Evolutionary conservation across 2,329 filamentous ascomycete genomes (phyloP).

Genomic region (Colletotrichum karsti): DNA sequence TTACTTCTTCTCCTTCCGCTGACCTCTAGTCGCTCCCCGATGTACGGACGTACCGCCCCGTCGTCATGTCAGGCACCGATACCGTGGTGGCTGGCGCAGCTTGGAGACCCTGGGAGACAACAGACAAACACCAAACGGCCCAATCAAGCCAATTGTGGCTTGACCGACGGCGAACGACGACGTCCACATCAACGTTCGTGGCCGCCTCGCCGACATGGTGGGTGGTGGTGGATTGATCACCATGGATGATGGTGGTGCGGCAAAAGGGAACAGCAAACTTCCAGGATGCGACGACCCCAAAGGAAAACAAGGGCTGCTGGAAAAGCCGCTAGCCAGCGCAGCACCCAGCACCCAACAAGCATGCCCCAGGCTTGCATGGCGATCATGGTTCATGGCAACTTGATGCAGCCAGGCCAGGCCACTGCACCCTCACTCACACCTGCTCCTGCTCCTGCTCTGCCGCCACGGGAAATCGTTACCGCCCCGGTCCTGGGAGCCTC

Average conservation of each 20-base stretch:
- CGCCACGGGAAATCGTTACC: slow-evolving; percentile 35
- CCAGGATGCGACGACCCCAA: background rate
- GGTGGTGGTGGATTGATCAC: background rate
- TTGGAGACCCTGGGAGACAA: slow-evolving; percentile 11
- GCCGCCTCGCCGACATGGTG: background rate
- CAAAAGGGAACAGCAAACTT: slow-evolving; percentile 3
- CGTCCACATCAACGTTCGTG: too few species aligned
- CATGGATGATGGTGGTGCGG: slow-evolving; percentile 15
- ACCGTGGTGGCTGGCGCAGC: slow-evolving; percentile 3
- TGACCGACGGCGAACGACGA: background rate
- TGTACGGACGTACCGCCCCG: slow-evolving; percentile 5
- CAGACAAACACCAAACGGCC: background rate
- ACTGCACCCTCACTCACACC: too few species aligned
- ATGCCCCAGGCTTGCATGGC: slow-evolving; percentile 30
- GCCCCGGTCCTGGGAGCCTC: slow-evolving; percentile 34
- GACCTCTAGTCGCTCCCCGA: background rate
- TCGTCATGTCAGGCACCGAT: slow-evolving; percentile 26
- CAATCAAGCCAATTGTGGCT: slow-evolving; percentile 21
- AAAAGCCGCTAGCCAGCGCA: slow-evolving; percentile 27
- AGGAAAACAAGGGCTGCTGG: slow-evolving; percentile 4
- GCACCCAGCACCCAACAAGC: slow-evolving; percentile 26
- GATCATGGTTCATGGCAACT: slow-evolving; percentile 52
- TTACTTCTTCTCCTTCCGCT: background rate
- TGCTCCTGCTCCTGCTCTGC: slow-evolving; percentile 31
- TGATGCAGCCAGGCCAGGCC: slow-evolving; percentile 39